Percentiles rank a stretch among this genome's conserved stretches.
These are phyloP conservation scores for Diophrys sp. DNA, from an alignment of 73 alveolate genomes.

Conservation along the genomic window DNA sequence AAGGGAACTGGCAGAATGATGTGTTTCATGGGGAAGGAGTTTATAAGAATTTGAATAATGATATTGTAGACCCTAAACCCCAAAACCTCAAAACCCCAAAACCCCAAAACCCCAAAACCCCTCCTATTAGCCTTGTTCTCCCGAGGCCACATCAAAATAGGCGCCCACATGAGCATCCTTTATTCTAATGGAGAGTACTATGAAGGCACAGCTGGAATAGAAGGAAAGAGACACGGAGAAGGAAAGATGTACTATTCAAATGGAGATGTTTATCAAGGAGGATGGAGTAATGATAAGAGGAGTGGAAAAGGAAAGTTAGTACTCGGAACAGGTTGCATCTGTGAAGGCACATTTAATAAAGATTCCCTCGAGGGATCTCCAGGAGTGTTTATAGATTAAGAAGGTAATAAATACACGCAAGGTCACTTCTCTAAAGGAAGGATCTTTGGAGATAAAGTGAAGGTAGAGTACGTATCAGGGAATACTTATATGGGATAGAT, in stretches of 20 bases:
- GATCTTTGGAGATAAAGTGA: background rate
- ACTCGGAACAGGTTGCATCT: background rate
- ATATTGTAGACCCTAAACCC: background rate
- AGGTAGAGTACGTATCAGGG: conserved; percentile 4
- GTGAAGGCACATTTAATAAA: background rate
- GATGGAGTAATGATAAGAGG: background rate
- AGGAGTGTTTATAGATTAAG: background rate
- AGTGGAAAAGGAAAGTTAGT: background rate
- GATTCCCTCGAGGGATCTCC: background rate
- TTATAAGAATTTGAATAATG: background rate
- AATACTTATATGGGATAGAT: conserved; percentile 3
- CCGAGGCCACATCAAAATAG: background rate
- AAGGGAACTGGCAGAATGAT: background rate
- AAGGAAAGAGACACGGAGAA: background rate
- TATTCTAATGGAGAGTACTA: background rate
- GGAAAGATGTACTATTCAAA: background rate
- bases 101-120: too few relatives aligned
- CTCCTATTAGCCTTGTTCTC: background rate
- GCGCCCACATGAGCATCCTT: background rate
- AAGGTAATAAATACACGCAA: background rate
- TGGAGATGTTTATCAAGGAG: conserved; percentile 33
- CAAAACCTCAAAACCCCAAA: too few relatives aligned
- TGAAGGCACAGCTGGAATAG: background rate
- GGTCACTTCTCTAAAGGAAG: background rate
- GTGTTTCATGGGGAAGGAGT: background rate